These are phyloP conservation scores for Teunomyces atbi DNA, from an alignment of 805 yeast genomes.

Conservation along the genomic window DNA sequence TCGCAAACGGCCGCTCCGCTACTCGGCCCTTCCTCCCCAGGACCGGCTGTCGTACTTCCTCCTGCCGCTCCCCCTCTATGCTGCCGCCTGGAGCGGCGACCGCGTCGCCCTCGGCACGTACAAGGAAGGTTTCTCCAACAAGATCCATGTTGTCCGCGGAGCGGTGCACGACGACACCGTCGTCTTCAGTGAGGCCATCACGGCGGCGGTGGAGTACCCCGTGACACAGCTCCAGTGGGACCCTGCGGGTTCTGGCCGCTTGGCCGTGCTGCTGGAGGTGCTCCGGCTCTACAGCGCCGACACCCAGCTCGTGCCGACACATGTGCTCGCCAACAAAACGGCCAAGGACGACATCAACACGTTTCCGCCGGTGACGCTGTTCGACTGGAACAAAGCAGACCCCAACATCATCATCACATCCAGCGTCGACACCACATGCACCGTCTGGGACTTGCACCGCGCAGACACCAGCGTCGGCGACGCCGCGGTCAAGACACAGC, in stretches of 20 bases:
- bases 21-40: background rate
- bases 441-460: conserved; percentile 81
- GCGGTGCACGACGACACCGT: conserved; percentile 27
- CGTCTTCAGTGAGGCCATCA: conserved; percentile 49
- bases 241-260: conserved; percentile 44
- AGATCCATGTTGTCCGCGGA: conserved; percentile 50
- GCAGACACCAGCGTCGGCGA: conserved; percentile 12
- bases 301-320: conserved; percentile 43
- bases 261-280: conserved; percentile 73
- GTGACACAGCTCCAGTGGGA: conserved; percentile 76
- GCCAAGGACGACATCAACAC: conserved; percentile 44
- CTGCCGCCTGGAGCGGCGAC: conserved; percentile 43
- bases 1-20: background rate
- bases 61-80: conserved; percentile 31
- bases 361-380: conserved; percentile 87
- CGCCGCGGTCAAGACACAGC: conserved; percentile 79
- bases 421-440: conserved; percentile 94
- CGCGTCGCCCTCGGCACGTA: conserved; percentile 71
- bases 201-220: conserved; percentile 60
- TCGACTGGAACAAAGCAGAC: conserved; percentile 85
- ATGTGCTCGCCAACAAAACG: conserved; percentile 39
- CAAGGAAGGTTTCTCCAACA: conserved; percentile 73
- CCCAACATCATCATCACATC: conserved; percentile 74
- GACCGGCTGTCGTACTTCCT: conserved; percentile 24
- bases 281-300: conserved; percentile 61